Evolutionary conservation across 257 asterid genomes (phyloP).

Genomic region (Apocynum venetum): DNA sequence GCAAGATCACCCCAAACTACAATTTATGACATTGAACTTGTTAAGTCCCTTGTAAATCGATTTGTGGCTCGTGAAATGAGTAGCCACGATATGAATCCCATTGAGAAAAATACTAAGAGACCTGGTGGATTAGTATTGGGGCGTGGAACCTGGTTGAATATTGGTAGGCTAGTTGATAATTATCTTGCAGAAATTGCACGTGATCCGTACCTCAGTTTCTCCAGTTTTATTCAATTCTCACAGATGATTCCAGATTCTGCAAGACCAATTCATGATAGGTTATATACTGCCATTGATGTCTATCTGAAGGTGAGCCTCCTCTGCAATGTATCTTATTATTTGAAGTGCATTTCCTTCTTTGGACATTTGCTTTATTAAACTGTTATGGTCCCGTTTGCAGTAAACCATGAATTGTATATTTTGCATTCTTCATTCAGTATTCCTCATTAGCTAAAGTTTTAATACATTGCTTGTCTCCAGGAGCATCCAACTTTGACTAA

Average conservation of each 20-base stretch:
- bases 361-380: background rate
- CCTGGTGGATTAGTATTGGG: slow-evolving; percentile 54
- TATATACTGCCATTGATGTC: slow-evolving; percentile 68
- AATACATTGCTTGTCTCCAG: slow-evolving; percentile 26
- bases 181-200: slow-evolving; percentile 60
- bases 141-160: slow-evolving; percentile 61
- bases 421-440: background rate
- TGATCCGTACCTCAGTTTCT: slow-evolving; percentile 52
- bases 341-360: background rate
- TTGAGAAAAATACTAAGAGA: slow-evolving; percentile 29
- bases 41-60: slow-evolving; percentile 48
- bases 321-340: background rate
- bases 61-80: slow-evolving; percentile 44
- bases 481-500: slow-evolving; percentile 58
- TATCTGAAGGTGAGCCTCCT: slow-evolving; percentile 52
- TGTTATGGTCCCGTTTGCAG: background rate
- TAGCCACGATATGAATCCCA: slow-evolving; percentile 27
- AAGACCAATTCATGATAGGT: slow-evolving; percentile 73
- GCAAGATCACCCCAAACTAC: slow-evolving; percentile 64
- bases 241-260: slow-evolving; percentile 69
- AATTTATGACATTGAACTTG: slow-evolving; percentile 65
- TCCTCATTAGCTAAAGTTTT: background rate
- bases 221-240: slow-evolving; percentile 50
- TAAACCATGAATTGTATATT: background rate
- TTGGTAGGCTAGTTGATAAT: slow-evolving; percentile 60